Conservation (phyloP, 768 basidiomycete genomes). For the Xanthoconium purpureum region DNA sequence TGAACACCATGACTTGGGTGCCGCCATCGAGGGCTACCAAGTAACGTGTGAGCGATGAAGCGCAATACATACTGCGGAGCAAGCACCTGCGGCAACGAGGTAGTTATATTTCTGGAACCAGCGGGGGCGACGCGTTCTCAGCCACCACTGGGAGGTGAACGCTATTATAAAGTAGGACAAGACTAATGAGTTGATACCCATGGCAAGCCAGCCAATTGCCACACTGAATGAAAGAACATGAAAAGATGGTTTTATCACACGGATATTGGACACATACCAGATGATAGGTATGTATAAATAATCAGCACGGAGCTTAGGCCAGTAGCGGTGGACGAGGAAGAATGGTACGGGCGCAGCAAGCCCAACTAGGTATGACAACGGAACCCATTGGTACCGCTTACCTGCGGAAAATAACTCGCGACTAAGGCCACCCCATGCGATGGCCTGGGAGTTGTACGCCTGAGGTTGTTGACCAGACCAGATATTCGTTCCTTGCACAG, state of each 20-base stretch:
- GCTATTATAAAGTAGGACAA: conserved; percentile 20
- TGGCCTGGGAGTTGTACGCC: conserved; percentile 32
- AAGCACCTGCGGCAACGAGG: neutral
- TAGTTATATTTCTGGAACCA: neutral
- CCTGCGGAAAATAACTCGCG: conserved; percentile 33
- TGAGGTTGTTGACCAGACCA: conserved; percentile 34
- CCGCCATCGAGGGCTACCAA: neutral
- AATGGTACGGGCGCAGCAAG: conserved; percentile 39
- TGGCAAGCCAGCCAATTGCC: conserved; percentile 14
- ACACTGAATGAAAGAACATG: conserved; percentile 6
- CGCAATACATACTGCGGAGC: neutral
- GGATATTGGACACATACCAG: conserved; percentile 15
- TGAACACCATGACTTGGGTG: neutral
- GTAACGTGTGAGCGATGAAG: neutral
- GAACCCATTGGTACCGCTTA: conserved; percentile 40
- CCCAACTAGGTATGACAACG: conserved; percentile 34
- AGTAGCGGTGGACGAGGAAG: conserved; percentile 38
- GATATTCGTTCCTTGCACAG: conserved; percentile 48
- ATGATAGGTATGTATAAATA: conserved; percentile 31
- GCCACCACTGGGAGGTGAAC: conserved; percentile 39
- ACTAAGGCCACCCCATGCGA: conserved; percentile 40
- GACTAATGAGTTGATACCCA: conserved; percentile 29
- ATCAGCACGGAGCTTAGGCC: conserved; percentile 31
- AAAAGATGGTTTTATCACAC: neutral
- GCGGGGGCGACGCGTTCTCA: conserved; percentile 33